A percentile compares a stretch with the other conserved stretches of the same genome.
Conservation (phyloP, 2,329 filamentous ascomycete species). For the Ophiostoma australiae region DNA sequence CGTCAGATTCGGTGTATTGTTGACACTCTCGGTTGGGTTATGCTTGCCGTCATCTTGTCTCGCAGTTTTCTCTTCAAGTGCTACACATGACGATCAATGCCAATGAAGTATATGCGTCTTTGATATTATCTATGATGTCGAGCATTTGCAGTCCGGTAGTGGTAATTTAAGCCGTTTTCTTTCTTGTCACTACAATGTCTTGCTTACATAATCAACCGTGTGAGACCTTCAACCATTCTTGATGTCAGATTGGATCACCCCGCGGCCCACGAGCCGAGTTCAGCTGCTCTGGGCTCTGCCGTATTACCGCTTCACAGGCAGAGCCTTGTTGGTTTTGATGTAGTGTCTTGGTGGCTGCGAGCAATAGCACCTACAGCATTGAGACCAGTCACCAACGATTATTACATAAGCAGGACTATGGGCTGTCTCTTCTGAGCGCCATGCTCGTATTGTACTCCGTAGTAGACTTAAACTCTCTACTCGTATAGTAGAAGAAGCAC, state of each 20-base stretch:
- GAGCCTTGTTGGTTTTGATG: background rate
- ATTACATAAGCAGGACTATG: background rate
- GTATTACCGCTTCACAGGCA: background rate
- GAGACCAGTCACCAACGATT: background rate
- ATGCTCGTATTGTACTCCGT: no score
- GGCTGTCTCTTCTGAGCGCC: background rate
- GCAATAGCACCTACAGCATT: background rate
- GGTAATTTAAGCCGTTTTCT: no score
- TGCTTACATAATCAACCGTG: background rate
- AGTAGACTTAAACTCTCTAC: no score
- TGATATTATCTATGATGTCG: no score
- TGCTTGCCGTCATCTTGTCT: no score
- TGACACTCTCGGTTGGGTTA: no score
- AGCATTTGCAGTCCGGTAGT: no score
- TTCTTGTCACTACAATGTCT: background rate
- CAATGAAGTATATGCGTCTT: no score
- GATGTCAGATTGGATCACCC: background rate
- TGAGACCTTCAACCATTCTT: background rate
- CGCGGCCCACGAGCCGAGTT: background rate
- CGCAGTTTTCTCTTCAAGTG: no score
- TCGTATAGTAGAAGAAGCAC: background rate
- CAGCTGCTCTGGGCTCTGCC: background rate
- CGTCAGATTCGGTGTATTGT: no score
- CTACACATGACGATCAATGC: no score
- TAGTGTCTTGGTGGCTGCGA: background rate